phyloP scores from a whole-genome alignment of 2,329 filamentous ascomycete species.

The Fusarium nelsonii region DNA sequence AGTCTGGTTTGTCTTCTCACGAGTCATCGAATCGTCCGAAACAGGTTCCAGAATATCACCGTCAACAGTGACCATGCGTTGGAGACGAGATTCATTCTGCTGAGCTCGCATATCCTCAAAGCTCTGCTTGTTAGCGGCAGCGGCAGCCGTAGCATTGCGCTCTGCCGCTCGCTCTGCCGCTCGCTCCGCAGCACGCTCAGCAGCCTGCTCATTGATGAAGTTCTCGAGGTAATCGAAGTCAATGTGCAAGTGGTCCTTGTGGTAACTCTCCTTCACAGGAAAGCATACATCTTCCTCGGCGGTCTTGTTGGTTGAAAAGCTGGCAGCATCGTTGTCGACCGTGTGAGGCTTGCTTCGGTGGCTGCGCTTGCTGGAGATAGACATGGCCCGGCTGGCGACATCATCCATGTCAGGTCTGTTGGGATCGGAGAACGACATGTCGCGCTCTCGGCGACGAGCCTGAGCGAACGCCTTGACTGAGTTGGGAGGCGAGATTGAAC shows the following conservation, averaged over 20 bases:
- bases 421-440: slow-evolving; percentile 67
- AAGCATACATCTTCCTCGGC: slow-evolving; percentile 93
- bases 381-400: slow-evolving; percentile 76
- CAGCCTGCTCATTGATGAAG: slow-evolving; percentile 76
- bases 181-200: slow-evolving; percentile 57
- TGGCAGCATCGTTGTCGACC: slow-evolving; percentile 71
- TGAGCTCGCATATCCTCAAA: slow-evolving; percentile 53
- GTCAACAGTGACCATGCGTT: slow-evolving; percentile 63
- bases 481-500: slow-evolving; percentile 89
- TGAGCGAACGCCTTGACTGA: slow-evolving; percentile 98
- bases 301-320: slow-evolving; percentile 74
- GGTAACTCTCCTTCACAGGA: slow-evolving; percentile 75
- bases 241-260: slow-evolving; percentile 81
- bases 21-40: slow-evolving; percentile 57
- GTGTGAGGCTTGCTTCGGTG: slow-evolving; percentile 69
- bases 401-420: slow-evolving; percentile 56
- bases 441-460: slow-evolving; percentile 85
- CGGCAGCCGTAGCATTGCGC: slow-evolving; percentile 59
- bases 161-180: slow-evolving; percentile 64
- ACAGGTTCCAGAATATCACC: slow-evolving; percentile 70
- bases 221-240: slow-evolving; percentile 96
- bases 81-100: slow-evolving; percentile 43
- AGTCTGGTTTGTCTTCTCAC: slow-evolving; percentile 61
- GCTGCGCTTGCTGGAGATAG: slow-evolving; percentile 74
- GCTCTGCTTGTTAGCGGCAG: slow-evolving; percentile 46